A percentile compares a stretch with the other conserved stretches of the same genome.
Conservation (phyloP, 2,329 filamentous ascomycete genomes). For the Colletotrichum sp. region DNA sequence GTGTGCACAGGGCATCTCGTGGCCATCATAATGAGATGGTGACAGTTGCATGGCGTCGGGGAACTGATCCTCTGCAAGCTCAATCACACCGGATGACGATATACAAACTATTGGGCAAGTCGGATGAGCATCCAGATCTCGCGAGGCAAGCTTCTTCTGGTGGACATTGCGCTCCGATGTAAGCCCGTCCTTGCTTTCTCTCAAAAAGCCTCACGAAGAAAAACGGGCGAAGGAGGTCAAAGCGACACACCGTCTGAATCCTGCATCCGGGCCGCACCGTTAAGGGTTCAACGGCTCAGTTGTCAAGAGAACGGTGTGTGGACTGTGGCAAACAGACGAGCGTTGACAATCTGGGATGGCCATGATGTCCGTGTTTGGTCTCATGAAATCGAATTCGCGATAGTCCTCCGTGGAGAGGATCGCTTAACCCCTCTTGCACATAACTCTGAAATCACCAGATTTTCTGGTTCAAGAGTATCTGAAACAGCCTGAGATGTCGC, state of each 20-base stretch:
- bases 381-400: not conserved
- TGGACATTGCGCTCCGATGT: not conserved
- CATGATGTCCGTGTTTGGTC: not conserved
- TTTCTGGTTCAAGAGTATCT: not conserved
- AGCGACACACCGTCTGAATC: not conserved
- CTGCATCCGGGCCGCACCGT: not conserved
- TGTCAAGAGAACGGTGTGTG: not conserved
- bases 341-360: not conserved
- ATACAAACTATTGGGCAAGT: not conserved
- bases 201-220: not conserved
- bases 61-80: not conserved
- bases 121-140: not conserved
- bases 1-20: not conserved
- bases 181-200: not conserved
- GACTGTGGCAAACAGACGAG: not conserved
- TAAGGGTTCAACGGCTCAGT: not conserved
- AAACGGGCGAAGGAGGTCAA: not conserved
- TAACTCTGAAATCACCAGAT: not conserved
- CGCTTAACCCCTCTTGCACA: not conserved
- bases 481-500: conserved; percentile 3
- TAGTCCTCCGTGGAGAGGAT: not conserved
- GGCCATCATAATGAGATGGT: not conserved
- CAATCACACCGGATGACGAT: not conserved
- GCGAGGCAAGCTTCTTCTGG: not conserved
- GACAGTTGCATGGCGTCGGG: not conserved